Base-by-base conservation (phyloP, 148 eudicot genomes). In the Chenopodium formosanum region DNA sequence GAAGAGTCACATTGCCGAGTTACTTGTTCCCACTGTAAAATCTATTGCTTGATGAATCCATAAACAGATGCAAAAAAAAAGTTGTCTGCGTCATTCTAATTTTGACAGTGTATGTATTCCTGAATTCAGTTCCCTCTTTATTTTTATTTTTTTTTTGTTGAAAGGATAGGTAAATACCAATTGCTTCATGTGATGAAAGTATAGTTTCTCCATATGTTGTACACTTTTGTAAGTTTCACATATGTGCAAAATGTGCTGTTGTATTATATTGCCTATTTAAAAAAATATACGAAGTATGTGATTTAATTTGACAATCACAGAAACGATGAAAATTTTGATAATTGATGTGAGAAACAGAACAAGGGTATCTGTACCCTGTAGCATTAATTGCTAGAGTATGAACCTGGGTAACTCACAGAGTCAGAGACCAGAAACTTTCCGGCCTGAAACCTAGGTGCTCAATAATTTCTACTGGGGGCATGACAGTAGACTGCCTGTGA, bases 1-100 rank as follows among this genome's bases (percentile, higher is more conserved):
- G 1, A 91, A 91, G 85, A 80, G 29, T 62, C 86, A 82, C 25
- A 89, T 96, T 46, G 84, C 86, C 77, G 78, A 84, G 25, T 73
- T 91, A 85, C 89, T 94, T 16, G 79, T 79, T 80, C 88, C 90
- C 29, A 25, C 83, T 12, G 70, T 63, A 56, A 56, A 80, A 27
- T 82, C 81, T 27, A 13, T 50, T 16, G 1, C 50, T 16, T 74
- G 27, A 66, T 70, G 60, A 46, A 13, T 32, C 29, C 67, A 2
- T 10, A 19, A 44, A 1, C 44, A 56, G 17, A 11, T 25, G 7
- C 14, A 34, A 44, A 60, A 69, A 69, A 22, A 69, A 48, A 70
- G 23, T 52, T 52, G n/a, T 82, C 37, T 40, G 84, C 67, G 22
- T 10, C 23, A 2, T 29, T 19, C 31, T 75, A 47, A 37, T 69